phyloP scores from a whole-genome alignment of 257 asterid species.

The Solanum raphanifolium region DNA sequence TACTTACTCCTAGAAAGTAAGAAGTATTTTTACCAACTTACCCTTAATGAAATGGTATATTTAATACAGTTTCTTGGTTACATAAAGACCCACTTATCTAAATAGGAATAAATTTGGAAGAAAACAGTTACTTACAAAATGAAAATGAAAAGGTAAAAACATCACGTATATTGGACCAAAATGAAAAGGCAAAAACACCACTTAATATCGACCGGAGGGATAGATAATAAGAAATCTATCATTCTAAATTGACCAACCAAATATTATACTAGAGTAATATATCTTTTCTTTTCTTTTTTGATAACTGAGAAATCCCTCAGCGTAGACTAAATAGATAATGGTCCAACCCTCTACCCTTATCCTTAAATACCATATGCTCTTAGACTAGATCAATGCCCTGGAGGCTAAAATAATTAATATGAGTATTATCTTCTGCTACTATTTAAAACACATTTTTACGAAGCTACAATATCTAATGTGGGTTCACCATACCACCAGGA shows the following conservation, averaged over 20 bases:
- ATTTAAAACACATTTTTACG: neutral
- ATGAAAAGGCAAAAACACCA: neutral
- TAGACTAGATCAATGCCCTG: neutral
- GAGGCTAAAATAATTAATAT: neutral
- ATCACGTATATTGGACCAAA: neutral
- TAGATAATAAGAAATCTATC: neutral
- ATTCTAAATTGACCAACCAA: neutral
- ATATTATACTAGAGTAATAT: neutral
- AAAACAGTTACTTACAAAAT: neutral
- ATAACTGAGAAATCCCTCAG: neutral
- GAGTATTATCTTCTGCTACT: neutral
- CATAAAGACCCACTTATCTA: neutral
- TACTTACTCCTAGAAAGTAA: neutral
- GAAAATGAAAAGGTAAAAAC: neutral
- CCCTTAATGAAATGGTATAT: neutral
- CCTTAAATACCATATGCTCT: neutral
- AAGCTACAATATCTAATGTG: neutral
- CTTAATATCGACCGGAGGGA: neutral
- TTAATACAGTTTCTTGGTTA: neutral
- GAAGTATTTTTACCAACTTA: neutral
- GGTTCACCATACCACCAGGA: neutral
- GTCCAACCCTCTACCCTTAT: neutral
- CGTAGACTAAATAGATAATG: neutral
- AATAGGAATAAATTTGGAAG: neutral
- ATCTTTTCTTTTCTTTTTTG: neutral